phyloP scores from a whole-genome alignment of 768 basidiomycete species.

The Mycena rebaudengoi region DNA sequence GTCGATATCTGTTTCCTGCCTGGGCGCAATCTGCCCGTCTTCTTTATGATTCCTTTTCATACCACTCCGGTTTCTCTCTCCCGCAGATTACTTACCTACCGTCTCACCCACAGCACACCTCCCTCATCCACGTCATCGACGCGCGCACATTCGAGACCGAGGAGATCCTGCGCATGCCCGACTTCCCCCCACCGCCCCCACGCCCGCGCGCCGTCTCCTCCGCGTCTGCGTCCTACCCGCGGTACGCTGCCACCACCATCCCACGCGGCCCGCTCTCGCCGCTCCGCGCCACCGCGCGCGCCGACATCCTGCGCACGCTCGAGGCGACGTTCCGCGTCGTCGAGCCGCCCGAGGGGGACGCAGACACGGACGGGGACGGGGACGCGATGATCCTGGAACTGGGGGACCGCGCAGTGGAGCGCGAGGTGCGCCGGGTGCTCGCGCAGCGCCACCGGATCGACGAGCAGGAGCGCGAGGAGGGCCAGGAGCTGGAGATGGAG shows the following conservation, averaged over 20 bases:
- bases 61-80: neutral
- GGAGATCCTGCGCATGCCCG: slow-evolving; percentile 70
- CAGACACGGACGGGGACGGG: slow-evolving; percentile 55
- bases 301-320: slow-evolving; percentile 58
- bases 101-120: slow-evolving; percentile 68
- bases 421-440: slow-evolving; percentile 64
- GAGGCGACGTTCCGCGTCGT: slow-evolving; percentile 67
- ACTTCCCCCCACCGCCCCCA: slow-evolving; percentile 31
- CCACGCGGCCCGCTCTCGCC: slow-evolving; percentile 2
- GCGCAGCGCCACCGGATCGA: slow-evolving; percentile 41
- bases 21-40: too few species aligned
- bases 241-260: neutral
- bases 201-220: slow-evolving; percentile 14
- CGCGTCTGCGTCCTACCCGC: slow-evolving; percentile 2
- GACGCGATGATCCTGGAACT: slow-evolving; percentile 64
- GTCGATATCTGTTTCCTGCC: too few species aligned
- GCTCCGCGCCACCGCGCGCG: slow-evolving; percentile 8
- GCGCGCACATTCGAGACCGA: slow-evolving; percentile 86
- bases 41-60: too few species aligned
- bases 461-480: slow-evolving; percentile 21
- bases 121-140: slow-evolving; percentile 83
- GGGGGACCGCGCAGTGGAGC: slow-evolving; percentile 63
- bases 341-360: slow-evolving; percentile 51
- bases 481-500: slow-evolving; percentile 24
- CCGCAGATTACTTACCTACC: neutral